A percentile compares a stretch with the other conserved stretches of the same genome.
phyloP scores from a whole-genome alignment of 1,284 basidiomycete species.

The Xerocomus nothofagi region DNA sequence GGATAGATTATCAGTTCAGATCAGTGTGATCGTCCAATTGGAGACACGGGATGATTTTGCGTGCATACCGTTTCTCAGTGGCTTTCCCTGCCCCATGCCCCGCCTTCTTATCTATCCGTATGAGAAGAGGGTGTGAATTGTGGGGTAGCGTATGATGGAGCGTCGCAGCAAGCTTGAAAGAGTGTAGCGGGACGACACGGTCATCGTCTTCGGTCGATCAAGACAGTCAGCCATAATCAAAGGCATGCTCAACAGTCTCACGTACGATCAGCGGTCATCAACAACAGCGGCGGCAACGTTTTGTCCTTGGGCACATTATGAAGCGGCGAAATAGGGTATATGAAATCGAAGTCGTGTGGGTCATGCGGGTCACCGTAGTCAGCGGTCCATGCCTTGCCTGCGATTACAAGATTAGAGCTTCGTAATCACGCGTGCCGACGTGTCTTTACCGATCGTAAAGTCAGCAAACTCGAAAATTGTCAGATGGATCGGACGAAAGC shows the following conservation, averaged over 20 bases:
- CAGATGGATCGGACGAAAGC: not conserved
- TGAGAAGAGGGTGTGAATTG: constrained; percentile 69
- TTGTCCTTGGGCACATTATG: constrained; percentile 69
- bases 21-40: not conserved
- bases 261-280: constrained; percentile 79
- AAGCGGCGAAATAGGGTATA: constrained; percentile 73
- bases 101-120: constrained; percentile 76
- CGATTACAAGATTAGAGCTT: constrained; percentile 9
- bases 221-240: constrained; percentile 3
- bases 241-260: constrained; percentile 12
- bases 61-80: constrained; percentile 63
- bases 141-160: constrained; percentile 64
- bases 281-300: constrained; percentile 63
- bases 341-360: constrained; percentile 79
- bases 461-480: constrained; percentile 57
- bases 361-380: constrained; percentile 83
- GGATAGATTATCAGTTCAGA: constrained; percentile 11
- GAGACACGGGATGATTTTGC: not conserved
- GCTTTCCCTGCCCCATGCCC: constrained; percentile 82
- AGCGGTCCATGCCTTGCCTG: constrained; percentile 74
- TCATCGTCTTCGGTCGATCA: constrained; percentile 63
- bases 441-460: constrained; percentile 65
- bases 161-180: constrained; percentile 76
- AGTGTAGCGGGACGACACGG: constrained; percentile 79
- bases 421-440: not conserved